phyloP scores from a whole-genome alignment of 2,329 filamentous ascomycete species.

The Penicillium italicum region DNA sequence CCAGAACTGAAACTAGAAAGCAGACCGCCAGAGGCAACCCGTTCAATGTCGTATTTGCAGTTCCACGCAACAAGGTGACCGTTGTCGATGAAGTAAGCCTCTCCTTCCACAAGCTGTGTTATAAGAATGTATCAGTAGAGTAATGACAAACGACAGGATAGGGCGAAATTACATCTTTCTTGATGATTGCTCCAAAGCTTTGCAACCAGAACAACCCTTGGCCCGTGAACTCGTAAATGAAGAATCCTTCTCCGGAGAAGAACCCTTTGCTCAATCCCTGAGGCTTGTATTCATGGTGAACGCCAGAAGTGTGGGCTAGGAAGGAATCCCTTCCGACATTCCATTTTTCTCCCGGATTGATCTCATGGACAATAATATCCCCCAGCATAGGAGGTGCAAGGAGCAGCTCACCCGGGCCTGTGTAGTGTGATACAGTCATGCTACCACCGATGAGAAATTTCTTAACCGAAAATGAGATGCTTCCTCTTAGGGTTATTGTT shows the following conservation, averaged over 20 bases:
- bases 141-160: not conserved
- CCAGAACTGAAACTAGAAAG: constrained; percentile 79
- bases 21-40: constrained; percentile 84
- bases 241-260: constrained; percentile 89
- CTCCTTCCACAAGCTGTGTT: constrained; percentile 31
- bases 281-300: constrained; percentile 80
- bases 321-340: constrained; percentile 82
- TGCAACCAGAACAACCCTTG: constrained; percentile 82
- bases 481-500: constrained; percentile 76
- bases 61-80: constrained; percentile 96
- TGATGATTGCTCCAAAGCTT: constrained; percentile 90
- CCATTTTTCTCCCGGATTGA: constrained; percentile 55
- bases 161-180: constrained; percentile 67
- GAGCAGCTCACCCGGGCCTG: constrained; percentile 85
- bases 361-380: constrained; percentile 58
- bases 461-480: constrained; percentile 81
- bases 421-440: constrained; percentile 73
- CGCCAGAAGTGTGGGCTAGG: constrained; percentile 78
- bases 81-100: constrained; percentile 90
- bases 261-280: constrained; percentile 86
- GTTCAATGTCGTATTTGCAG: constrained; percentile 86
- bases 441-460: constrained; percentile 84
- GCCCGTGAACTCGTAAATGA: constrained; percentile 81
- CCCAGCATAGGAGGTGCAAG: constrained; percentile 76
- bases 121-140: too few relatives aligned